Conservation (phyloP, 345 rosid genomes). For the Salix suchowensis region DNA sequence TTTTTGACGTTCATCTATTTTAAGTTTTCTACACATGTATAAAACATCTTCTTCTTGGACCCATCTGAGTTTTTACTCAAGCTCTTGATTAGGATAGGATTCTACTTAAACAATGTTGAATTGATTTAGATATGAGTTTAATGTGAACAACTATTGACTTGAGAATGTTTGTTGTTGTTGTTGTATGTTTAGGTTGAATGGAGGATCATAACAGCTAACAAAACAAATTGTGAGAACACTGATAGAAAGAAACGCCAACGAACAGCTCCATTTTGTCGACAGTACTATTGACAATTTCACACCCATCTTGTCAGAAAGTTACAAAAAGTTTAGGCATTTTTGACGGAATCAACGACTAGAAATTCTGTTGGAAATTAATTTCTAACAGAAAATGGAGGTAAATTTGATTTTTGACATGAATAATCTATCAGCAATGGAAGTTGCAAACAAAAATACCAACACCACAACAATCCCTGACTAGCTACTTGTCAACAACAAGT, state of each 20-base stretch:
- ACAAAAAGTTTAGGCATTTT: too few relatives aligned
- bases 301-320: not conserved
- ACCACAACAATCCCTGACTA: not conserved
- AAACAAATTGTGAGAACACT: too few relatives aligned
- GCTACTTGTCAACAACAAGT: not conserved
- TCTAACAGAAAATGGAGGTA: not conserved
- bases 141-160: not conserved
- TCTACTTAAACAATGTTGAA: not conserved
- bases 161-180: not conserved
- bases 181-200: not conserved
- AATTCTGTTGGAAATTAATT: too few relatives aligned
- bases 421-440: not conserved
- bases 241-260: too few relatives aligned
- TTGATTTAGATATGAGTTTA: not conserved
- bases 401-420: not conserved
- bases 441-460: too few relatives aligned
- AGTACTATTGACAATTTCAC: too few relatives aligned
- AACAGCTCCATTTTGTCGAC: too few relatives aligned
- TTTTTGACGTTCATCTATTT: conserved; percentile 38
- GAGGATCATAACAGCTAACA: not conserved
- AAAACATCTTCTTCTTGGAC: conserved; percentile 39
- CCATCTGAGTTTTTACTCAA: conserved; percentile 43
- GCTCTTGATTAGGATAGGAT: conserved; percentile 2
- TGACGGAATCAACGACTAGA: not conserved
- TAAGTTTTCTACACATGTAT: conserved; percentile 43